A percentile compares a stretch with the other conserved stretches of the same genome.
phyloP scores from a whole-genome alignment of 768 basidiomycete species.

The Suillus lakei region DNA sequence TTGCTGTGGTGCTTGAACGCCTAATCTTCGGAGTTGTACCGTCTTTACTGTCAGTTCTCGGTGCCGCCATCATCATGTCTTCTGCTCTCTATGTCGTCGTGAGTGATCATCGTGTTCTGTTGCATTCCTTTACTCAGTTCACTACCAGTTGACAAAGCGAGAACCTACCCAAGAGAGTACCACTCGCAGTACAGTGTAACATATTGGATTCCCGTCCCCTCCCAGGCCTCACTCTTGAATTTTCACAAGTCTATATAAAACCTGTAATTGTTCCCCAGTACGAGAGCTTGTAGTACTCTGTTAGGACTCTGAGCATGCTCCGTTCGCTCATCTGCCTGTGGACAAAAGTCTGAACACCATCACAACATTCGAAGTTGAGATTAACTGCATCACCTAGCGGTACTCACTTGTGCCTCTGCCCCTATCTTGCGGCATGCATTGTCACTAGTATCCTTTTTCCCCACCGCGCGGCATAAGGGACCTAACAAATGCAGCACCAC shows the following conservation, averaged over 20 bases:
- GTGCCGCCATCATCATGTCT: conserved; percentile 65
- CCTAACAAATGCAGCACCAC: background rate
- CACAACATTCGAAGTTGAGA: background rate
- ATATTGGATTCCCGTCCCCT: background rate
- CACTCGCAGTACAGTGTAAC: background rate
- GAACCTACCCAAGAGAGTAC: background rate
- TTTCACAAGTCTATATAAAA: background rate
- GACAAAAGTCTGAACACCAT: background rate
- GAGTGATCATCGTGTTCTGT: conserved; percentile 24
- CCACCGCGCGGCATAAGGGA: too few species aligned
- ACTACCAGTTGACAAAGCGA: background rate
- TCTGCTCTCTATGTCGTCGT: conserved; percentile 72
- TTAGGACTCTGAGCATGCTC: background rate
- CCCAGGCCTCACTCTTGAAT: background rate
- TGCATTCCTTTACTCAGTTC: background rate
- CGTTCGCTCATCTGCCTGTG: background rate
- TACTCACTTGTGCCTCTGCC: background rate
- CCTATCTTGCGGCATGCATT: background rate
- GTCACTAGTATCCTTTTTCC: background rate
- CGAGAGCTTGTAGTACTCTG: background rate
- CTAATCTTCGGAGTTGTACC: conserved; percentile 66
- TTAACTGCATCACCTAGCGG: background rate
- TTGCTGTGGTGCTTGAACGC: conserved; percentile 67
- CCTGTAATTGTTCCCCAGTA: background rate
- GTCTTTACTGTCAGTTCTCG: conserved; percentile 60